Conservation (phyloP, 805 yeast genomes). For the Kuraishia hungarica region DNA sequence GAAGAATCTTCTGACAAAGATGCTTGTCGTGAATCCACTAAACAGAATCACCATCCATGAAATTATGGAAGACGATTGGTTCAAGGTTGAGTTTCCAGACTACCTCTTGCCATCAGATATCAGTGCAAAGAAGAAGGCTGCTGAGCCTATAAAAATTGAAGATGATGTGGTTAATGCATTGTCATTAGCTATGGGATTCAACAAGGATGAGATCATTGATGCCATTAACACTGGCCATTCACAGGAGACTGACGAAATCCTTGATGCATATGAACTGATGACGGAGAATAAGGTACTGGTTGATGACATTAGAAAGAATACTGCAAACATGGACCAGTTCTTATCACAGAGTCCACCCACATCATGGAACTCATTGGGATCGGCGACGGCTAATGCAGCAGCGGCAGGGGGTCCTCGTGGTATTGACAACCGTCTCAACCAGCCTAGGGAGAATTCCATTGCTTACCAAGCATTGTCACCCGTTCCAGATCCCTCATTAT, state of each 20-base stretch:
- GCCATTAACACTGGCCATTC: constrained; percentile 35
- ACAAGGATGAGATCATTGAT: constrained; percentile 71
- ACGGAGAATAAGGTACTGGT: constrained; percentile 69
- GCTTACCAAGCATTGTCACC: constrained; percentile 35
- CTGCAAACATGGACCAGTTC: constrained; percentile 46
- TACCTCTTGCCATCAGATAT: constrained; percentile 60
- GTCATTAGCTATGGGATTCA: constrained; percentile 82
- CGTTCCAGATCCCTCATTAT: constrained; percentile 33
- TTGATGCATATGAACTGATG: constrained; percentile 80
- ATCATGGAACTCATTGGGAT: constrained; percentile 5
- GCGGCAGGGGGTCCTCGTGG: constrained; percentile 26
- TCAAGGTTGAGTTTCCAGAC: constrained; percentile 69
- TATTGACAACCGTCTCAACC: not conserved
- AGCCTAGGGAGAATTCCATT: constrained; percentile 5
- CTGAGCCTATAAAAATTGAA: constrained; percentile 38
- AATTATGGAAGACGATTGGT: constrained; percentile 93
- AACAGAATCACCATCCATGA: constrained; percentile 90
- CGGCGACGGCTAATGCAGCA: constrained; percentile 18
- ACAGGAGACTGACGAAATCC: constrained; percentile 59
- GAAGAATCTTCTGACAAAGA: constrained; percentile 68
- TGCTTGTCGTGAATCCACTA: constrained; percentile 92
- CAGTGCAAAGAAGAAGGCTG: constrained; percentile 21
- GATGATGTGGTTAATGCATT: constrained; percentile 70
- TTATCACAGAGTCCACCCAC: constrained; percentile 58
- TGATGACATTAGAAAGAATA: constrained; percentile 50